Percentiles rank a stretch among this genome's conserved stretches.
These are phyloP conservation scores for Paramecium tetraurelia DNA, from an alignment of 73 alveolate genomes.

Conservation along the genomic window DNA sequence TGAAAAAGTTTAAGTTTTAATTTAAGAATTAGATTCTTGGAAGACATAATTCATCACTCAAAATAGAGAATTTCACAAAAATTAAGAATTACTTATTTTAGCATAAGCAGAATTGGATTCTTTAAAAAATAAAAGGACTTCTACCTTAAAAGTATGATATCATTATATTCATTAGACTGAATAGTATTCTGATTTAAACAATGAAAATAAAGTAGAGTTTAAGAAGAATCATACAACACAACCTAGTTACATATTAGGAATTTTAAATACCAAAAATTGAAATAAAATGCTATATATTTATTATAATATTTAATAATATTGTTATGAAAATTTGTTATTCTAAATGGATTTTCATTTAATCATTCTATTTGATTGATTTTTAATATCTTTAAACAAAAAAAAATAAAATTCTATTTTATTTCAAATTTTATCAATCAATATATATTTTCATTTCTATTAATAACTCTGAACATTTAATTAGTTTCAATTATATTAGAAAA, in stretches of 20 bases:
- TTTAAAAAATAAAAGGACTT: background rate
- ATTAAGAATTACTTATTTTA: conserved; percentile 5
- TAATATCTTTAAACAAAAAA: too few relatives aligned
- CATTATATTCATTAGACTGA: background rate
- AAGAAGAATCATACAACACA: background rate
- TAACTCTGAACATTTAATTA: too few relatives aligned
- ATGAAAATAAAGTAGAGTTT: background rate
- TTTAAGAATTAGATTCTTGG: conserved; percentile 50
- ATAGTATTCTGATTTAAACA: background rate
- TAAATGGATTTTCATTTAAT: too few relatives aligned
- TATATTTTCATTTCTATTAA: too few relatives aligned
- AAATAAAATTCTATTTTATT: too few relatives aligned
- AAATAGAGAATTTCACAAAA: conserved; percentile 42
- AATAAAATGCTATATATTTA: background rate
- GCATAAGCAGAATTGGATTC: conserved; percentile 50
- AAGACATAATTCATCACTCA: background rate
- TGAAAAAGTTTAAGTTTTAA: background rate
- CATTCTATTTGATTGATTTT: too few relatives aligned
- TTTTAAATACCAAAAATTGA: background rate
- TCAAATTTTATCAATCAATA: too few relatives aligned
- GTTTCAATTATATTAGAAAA: too few relatives aligned
- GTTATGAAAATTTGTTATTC: too few relatives aligned
- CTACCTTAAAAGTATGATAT: background rate
- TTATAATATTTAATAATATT: too few relatives aligned
- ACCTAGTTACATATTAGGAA: background rate